Evolutionary conservation across 495 filamentous ascomycete genomes (phyloP), one percentile per base, ranked within the genome.

Genomic region (Neurospora terricola): DNA sequence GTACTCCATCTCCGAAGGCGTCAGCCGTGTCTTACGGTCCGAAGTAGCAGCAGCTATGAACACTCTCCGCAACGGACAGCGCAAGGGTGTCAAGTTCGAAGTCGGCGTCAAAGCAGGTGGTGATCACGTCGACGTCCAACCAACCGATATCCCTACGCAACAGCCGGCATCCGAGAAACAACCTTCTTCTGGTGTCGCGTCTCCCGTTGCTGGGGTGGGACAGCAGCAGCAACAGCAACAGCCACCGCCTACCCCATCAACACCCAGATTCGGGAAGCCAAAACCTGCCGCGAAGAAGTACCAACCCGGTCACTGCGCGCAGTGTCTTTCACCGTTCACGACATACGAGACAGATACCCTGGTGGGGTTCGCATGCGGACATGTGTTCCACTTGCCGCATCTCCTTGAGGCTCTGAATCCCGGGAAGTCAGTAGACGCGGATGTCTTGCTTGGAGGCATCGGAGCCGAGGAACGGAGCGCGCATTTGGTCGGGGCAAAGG

Each of bases 331-430:
- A 70, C 81, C 87, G 1, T 91, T 92, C 77, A 77, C 82, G 38
- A 82, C 84, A 74, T 81, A 77, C 88, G 92, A 94, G 78, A 86
- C 82, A 70, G 90, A 95, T 75, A 92, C 93, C 8, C 88, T 99
- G 11, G 87, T 98, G 9, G 94, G 92, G 36, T 99, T 98, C 75
- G 91, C 92, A 5, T 99, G 96, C 80, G 91, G 92, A 1, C 94
- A 99, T 77, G 87, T 94, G 43, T 99, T 94, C 82, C 96, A 99
- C 76, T 85, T 98, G 7, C 86, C 89, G 12, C 96, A 97, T 77
- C 82, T 99, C 18, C 86, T 93, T 3, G 82, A 82, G 75, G 77
- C 85, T 68, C 68, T 88, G 70, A 76, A 86, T 38, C 84, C 84
- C 1, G 83, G 80, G 1, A 72, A 83, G 66, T 68, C 73, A 5